A percentile compares a stretch with the other conserved stretches of the same genome.
phyloP scores from a whole-genome alignment of 2,329 filamentous ascomycete genomes.

The Xylaria sp. region DNA sequence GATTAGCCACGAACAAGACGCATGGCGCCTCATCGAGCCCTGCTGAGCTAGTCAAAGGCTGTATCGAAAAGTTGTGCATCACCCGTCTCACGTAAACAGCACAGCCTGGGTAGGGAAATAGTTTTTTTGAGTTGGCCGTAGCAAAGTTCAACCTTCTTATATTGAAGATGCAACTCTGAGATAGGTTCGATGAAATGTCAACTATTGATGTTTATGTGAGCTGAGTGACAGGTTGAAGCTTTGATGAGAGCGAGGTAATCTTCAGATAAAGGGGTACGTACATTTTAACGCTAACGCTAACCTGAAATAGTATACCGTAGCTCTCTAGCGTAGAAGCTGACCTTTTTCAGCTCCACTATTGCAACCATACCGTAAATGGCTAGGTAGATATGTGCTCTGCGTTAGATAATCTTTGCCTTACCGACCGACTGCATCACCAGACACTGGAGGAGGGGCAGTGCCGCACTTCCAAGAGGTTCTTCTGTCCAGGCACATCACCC shows the following conservation, averaged over 20 bases:
- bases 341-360: neutral
- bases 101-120: neutral
- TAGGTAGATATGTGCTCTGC: neutral
- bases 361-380: conserved; percentile 9
- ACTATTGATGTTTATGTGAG: neutral
- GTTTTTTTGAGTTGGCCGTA: neutral
- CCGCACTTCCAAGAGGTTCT: neutral
- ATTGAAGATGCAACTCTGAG: neutral
- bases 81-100: conserved; percentile 15
- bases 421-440: neutral
- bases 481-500: neutral
- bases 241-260: conserved; percentile 22
- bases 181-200: conserved; percentile 1
- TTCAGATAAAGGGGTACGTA: conserved; percentile 5
- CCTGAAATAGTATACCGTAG: neutral
- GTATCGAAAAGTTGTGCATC: conserved; percentile 3
- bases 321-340: neutral
- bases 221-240: conserved; percentile 15
- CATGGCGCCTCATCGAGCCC: conserved; percentile 34
- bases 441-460: conserved; percentile 1
- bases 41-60: conserved; percentile 12
- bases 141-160: neutral
- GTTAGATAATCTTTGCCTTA: neutral
- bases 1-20: conserved; percentile 24
- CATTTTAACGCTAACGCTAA: conserved; percentile 3